phyloP scores from a whole-genome alignment of 2,329 filamentous ascomycete species.

The Colletotrichum shisoi region DNA sequence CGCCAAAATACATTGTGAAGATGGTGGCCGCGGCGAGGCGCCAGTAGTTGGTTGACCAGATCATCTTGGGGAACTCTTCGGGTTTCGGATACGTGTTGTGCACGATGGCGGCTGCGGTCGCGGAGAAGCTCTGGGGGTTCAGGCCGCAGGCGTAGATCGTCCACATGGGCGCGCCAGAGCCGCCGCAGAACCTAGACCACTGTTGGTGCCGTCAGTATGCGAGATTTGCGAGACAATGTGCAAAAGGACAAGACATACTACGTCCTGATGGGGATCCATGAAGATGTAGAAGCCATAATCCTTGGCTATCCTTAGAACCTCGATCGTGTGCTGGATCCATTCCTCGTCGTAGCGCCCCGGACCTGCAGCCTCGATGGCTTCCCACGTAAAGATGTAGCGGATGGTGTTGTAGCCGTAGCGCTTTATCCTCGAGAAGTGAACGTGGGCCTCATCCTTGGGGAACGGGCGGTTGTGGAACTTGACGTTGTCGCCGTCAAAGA shows the following conservation, averaged over 20 bases:
- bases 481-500: conserved; percentile 92
- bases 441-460: conserved; percentile 78
- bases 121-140: conserved; percentile 83
- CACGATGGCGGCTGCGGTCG: conserved; percentile 89
- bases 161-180: conserved; percentile 97
- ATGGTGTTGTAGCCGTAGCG: conserved; percentile 96
- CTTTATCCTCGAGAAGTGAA: conserved; percentile 84
- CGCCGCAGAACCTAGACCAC: conserved; percentile 95
- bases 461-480: conserved; percentile 91
- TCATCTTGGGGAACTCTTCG: conserved; percentile 93
- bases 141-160: conserved; percentile 93
- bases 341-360: conserved; percentile 93
- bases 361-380: conserved; percentile 93
- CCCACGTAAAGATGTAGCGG: conserved; percentile 97
- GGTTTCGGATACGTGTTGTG: conserved; percentile 93
- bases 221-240: neutral
- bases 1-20: conserved; percentile 93
- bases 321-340: conserved; percentile 90
- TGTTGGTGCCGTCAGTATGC: conserved; percentile 46
- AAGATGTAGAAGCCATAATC: conserved; percentile 94
- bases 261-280: conserved; percentile 99
- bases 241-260: conserved; percentile 63
- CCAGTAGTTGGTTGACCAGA: conserved; percentile 98
- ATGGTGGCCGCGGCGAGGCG: conserved; percentile 87
- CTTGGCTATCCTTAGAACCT: conserved; percentile 82